Base-by-base conservation (phyloP, 2,329 filamentous ascomycete genomes). In the Talaromyces marneffei region DNA sequence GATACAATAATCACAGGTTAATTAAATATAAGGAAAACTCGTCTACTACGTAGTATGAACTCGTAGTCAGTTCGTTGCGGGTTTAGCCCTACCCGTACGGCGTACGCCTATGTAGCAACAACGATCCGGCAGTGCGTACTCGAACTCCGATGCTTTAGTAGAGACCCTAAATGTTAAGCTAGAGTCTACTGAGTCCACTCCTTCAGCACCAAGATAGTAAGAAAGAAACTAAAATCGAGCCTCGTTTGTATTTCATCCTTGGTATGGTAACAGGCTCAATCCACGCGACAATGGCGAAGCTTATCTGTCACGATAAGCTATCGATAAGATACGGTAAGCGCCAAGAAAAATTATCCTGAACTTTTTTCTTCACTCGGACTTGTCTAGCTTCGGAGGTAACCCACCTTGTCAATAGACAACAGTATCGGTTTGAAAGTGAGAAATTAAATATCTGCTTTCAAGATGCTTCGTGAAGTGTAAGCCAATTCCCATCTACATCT, bases 391-490 rank as follows among this genome's bases (percentile, higher is more conserved):
- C 35, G 16, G 29, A n/a, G 44, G 31, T 14, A 29, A 5, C 44
- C 37, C 23, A 53, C 16, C 2, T 31, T 37, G n/a, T 33, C 25
- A 12, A 52, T 16, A 61, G 39, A 48, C 46, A 20, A 20, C 31
- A 33, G 33, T 27, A 33, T 33, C 23, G 3, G 27, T 39, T 18
- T 40, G 52, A 40, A 31, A 20, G 44, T 8, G 29, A 14, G 9
- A 14, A 20, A 16, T 12, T 23, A 5, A 6, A 7, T 16, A 8
- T 14, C 16, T 16, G 10, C 8, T 33, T 33, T 35, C n/a, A 52
- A 66, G 62, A 78, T 78, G 76, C 69, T 78, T 65, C 71, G 76
- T 67, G 75, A 78, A 76, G 74, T 78, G 76, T 78, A 70, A 66
- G 75, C 71, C n/a, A 31, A 23, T 52, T 25, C 14, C 23, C 2